A percentile compares a stretch with the other conserved stretches of the same genome.
These are phyloP conservation scores for Nicotiana paniculata DNA, from an alignment of 257 asterid species.

Conservation along the genomic window DNA sequence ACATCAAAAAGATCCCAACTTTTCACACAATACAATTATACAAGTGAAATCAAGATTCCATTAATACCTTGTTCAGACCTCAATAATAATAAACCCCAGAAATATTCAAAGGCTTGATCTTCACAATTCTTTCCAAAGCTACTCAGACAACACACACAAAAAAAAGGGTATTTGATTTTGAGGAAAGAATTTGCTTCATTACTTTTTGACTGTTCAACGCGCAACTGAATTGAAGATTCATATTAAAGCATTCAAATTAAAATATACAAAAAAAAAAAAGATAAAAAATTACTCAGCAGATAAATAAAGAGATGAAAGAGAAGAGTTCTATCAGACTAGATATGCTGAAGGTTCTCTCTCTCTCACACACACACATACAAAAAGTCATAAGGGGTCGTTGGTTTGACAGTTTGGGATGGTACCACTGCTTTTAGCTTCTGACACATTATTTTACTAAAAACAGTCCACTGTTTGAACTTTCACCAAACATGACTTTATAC, in stretches of 20 bases:
- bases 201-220: neutral
- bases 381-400: too few species aligned
- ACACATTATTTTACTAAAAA: too few species aligned
- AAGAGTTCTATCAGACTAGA: neutral
- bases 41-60: constrained; percentile 3
- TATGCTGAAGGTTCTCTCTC: neutral
- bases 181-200: neutral
- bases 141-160: too few species aligned
- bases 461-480: too few species aligned
- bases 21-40: constrained; percentile 10
- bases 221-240: neutral
- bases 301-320: neutral
- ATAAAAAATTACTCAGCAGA: neutral
- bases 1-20: constrained; percentile 19
- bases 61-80: neutral
- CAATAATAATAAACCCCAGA: neutral
- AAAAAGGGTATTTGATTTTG: neutral
- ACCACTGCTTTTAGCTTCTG: too few species aligned
- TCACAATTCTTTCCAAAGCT: neutral
- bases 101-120: neutral
- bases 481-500: too few species aligned
- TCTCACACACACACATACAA: too few species aligned
- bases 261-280: neutral
- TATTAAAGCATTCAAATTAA: neutral
- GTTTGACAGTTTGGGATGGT: too few species aligned